phyloP scores from a whole-genome alignment of 805 yeast genomes.

The Teunomyces stri region DNA sequence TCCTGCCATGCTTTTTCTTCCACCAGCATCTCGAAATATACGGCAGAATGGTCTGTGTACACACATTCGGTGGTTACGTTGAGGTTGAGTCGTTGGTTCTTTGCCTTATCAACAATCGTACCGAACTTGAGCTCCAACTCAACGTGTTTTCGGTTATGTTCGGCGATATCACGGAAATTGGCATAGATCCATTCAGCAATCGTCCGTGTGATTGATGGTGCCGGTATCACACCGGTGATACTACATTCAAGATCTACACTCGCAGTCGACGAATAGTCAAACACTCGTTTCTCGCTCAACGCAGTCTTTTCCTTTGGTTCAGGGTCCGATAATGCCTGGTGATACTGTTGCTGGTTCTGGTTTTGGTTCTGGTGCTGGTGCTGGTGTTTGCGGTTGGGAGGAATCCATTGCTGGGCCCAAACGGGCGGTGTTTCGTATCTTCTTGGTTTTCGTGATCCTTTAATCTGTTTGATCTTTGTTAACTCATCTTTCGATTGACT shows the following conservation, averaged over 20 bases:
- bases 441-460: conserved; percentile 47
- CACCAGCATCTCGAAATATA: conserved; percentile 62
- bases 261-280: conserved; percentile 28
- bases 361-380: not conserved
- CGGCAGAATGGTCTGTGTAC: conserved; percentile 52
- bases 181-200: conserved; percentile 91
- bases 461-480: conserved; percentile 20
- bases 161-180: conserved; percentile 62
- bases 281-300: conserved; percentile 19
- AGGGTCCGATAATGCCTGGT: not conserved
- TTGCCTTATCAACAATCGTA: conserved; percentile 58
- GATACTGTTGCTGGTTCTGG: not conserved
- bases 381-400: conserved; percentile 9
- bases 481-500: conserved; percentile 21
- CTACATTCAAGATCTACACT: conserved; percentile 47
- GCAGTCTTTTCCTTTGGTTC: not conserved
- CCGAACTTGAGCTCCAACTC: conserved; percentile 80
- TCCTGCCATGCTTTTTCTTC: conserved; percentile 62
- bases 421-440: conserved; percentile 66
- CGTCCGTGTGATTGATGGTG: conserved; percentile 76
- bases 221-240: conserved; percentile 72
- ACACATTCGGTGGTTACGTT: conserved; percentile 71
- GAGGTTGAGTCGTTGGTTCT: conserved; percentile 60
- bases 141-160: conserved; percentile 49
- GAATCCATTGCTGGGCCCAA: conserved; percentile 76